phyloP scores from a whole-genome alignment of 1,284 basidiomycete genomes.

The Lentinula novae-zelandiae region DNA sequence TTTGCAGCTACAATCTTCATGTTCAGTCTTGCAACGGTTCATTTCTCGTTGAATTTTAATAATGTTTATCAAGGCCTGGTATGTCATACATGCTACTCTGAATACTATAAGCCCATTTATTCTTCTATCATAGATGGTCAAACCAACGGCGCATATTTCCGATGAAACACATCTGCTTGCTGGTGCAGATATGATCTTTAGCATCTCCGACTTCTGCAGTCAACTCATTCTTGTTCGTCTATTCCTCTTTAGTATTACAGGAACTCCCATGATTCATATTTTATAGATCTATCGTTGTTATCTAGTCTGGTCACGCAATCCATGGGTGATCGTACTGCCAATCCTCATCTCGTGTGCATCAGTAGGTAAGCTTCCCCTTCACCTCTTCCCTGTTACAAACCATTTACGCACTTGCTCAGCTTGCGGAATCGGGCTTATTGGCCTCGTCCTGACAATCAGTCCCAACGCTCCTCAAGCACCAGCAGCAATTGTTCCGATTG shows the following conservation, averaged over 20 bases:
- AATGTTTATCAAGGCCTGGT: neutral
- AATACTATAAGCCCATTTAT: neutral
- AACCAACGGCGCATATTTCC: neutral
- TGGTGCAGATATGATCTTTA: neutral
- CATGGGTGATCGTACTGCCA: neutral
- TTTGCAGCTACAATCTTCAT: neutral
- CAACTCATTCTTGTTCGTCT: neutral
- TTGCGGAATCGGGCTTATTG: neutral
- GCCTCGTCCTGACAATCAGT: neutral
- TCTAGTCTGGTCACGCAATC: neutral
- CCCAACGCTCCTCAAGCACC: neutral
- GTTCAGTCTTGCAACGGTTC: neutral
- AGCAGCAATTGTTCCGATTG: neutral
- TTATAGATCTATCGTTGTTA: slow-evolving; percentile 1
- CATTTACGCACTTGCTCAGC: neutral
- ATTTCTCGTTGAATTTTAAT: neutral
- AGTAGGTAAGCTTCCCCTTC: neutral
- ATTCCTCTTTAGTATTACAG: neutral
- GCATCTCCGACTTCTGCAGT: neutral
- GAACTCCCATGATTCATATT: neutral
- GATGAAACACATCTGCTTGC: neutral
- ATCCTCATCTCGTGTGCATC: neutral
- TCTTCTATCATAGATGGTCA: neutral
- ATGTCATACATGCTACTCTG: neutral
- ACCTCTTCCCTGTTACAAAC: neutral